Conservation (phyloP, 225 moss, liverwort and hornwort species). For the Anthoceros angustus region DNA sequence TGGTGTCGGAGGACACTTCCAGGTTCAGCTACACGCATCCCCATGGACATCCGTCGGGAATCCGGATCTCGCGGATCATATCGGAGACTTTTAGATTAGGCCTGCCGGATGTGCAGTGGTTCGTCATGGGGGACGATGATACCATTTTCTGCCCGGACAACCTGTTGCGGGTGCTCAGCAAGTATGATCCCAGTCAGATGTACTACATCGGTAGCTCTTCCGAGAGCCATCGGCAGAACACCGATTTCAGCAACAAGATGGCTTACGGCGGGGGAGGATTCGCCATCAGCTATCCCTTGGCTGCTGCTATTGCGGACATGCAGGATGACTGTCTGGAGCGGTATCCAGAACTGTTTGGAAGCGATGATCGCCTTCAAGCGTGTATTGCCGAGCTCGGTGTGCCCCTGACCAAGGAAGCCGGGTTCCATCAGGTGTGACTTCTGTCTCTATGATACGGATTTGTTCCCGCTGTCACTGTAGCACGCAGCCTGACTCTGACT, state of each 20-base stretch:
- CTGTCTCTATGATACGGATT: background rate
- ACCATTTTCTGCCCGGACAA: constrained; percentile 88
- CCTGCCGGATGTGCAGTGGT: constrained; percentile 70
- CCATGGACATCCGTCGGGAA: constrained; percentile 72
- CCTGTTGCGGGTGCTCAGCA: constrained; percentile 60
- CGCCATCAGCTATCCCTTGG: constrained; percentile 79
- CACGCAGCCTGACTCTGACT: background rate
- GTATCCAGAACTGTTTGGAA: constrained; percentile 66
- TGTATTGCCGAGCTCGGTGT: constrained; percentile 82
- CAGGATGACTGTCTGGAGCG: constrained; percentile 80
- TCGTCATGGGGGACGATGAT: constrained; percentile 97
- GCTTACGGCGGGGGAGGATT: constrained; percentile 96
- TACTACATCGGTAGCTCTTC: constrained; percentile 84
- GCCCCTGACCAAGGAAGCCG: constrained; percentile 61
- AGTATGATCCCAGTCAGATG: constrained; percentile 87
- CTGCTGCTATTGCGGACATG: constrained; percentile 41
- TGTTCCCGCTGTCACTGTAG: background rate
- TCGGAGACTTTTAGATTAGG: constrained; percentile 58
- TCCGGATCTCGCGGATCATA: constrained; percentile 71
- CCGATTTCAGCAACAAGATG: constrained; percentile 65
- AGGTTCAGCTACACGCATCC: constrained; percentile 75
- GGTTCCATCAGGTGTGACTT: constrained; percentile 71
- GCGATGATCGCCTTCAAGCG: constrained; percentile 86
- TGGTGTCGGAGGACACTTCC: constrained; percentile 66
- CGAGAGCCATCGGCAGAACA: constrained; percentile 72